Evolutionary conservation across 208 protist genomes (phyloP).

Genomic region (Crithidia sp.): DNA sequence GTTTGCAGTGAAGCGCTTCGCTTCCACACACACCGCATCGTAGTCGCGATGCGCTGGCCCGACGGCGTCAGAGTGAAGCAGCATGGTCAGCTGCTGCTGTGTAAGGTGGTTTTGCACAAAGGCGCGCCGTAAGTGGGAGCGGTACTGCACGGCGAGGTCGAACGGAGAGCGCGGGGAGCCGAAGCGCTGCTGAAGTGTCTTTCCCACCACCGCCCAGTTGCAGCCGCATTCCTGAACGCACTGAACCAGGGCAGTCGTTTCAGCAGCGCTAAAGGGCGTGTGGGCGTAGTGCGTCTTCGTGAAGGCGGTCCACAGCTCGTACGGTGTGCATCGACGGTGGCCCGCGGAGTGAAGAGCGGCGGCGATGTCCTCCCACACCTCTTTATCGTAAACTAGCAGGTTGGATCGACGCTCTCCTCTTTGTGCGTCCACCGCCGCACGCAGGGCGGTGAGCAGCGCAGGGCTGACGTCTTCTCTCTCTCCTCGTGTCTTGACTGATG

Average conservation of each 20-base stretch:
- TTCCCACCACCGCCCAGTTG: conserved; percentile 38
- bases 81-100: conserved; percentile 3
- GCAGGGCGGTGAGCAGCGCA: background rate
- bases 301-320: conserved; percentile 8
- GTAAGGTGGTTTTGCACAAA: conserved; percentile 30
- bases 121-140: conserved; percentile 18
- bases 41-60: conserved; percentile 10
- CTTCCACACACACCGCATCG: conserved; percentile 18
- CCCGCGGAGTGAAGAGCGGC: conserved; percentile 6
- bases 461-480: background rate
- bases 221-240: conserved; percentile 17
- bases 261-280: conserved; percentile 7
- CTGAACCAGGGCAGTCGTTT: conserved; percentile 36
- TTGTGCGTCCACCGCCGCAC: conserved; percentile 1
- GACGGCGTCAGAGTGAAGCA: conserved; percentile 8
- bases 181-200: conserved; percentile 18
- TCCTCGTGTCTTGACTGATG: background rate
- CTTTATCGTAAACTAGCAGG: background rate
- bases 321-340: conserved; percentile 5
- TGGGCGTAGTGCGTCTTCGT: background rate
- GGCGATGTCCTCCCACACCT: conserved; percentile 9
- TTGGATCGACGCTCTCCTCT: background rate
- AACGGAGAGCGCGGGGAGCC: conserved; percentile 36
- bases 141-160: conserved; percentile 54
- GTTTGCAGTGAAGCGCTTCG: conserved; percentile 13